Evolutionary conservation across 2,329 filamentous ascomycete genomes (phyloP).

Genomic region (Colletotrichum orbiculare): DNA sequence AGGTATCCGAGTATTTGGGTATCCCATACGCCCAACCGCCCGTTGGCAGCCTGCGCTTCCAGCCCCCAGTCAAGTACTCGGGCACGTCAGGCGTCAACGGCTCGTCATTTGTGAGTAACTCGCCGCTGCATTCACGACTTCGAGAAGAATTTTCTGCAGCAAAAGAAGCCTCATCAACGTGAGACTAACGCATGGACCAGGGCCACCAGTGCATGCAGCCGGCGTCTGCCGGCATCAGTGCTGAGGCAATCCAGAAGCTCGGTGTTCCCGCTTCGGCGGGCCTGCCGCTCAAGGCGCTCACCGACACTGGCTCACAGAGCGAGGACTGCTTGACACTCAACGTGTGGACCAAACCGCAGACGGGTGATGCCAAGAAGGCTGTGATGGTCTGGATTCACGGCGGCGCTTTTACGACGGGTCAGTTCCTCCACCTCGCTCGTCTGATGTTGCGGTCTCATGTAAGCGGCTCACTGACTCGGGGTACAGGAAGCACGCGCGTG

Average conservation of each 20-base stretch:
- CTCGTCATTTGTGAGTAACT: constrained; percentile 26
- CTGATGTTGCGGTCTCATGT: not conserved
- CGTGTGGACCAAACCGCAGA: constrained; percentile 51
- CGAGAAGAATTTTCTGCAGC: not conserved
- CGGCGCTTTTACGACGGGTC: constrained; percentile 51
- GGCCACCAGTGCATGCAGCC: constrained; percentile 34
- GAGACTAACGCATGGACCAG: not conserved
- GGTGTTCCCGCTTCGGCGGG: constrained; percentile 31
- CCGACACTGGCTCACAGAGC: constrained; percentile 36
- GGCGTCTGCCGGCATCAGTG: not conserved
- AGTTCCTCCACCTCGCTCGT: not conserved
- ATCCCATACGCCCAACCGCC: constrained; percentile 66
- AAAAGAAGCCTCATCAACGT: not conserved
- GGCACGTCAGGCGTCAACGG: constrained; percentile 17
- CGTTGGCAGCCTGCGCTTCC: constrained; percentile 64
- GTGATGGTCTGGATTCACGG: constrained; percentile 59
- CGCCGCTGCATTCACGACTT: no score
- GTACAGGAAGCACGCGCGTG: constrained; percentile 22
- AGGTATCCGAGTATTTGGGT: constrained; percentile 48
- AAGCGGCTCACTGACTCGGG: constrained; percentile 14
- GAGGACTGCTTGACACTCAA: constrained; percentile 54
- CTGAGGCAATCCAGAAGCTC: constrained; percentile 18
- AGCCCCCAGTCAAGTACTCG: constrained; percentile 24
- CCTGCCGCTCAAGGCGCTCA: constrained; percentile 15
- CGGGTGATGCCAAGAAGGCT: constrained; percentile 47